Conservation (phyloP, 306 rosid genomes). For the Abrus pulchellus region DNA sequence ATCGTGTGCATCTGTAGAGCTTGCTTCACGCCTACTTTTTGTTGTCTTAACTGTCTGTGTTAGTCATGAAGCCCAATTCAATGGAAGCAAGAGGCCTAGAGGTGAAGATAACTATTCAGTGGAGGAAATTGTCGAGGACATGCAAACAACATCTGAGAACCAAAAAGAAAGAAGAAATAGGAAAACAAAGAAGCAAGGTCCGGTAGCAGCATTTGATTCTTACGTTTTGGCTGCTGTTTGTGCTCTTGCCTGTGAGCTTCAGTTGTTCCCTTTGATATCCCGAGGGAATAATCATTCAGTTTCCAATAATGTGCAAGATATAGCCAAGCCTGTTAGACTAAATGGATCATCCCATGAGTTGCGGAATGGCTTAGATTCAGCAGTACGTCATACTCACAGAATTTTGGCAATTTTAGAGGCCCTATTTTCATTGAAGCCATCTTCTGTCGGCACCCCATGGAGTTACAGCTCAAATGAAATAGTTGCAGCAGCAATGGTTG, state of each 20-base stretch:
- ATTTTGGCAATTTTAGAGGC: constrained; percentile 94
- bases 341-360: constrained; percentile 72
- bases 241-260: constrained; percentile 97
- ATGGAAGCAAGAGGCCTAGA: constrained; percentile 77
- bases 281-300: constrained; percentile 61
- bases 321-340: constrained; percentile 62
- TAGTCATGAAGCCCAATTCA: constrained; percentile 91
- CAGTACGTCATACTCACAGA: constrained; percentile 87
- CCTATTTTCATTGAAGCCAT: constrained; percentile 86
- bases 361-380: constrained; percentile 77
- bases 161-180: constrained; percentile 62
- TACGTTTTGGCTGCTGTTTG: constrained; percentile 96
- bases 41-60: constrained; percentile 96
- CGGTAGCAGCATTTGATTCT: constrained; percentile 96
- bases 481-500: constrained; percentile 99
- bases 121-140: constrained; percentile 65
- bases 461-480: constrained; percentile 97
- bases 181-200: constrained; percentile 83
- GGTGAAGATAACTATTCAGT: constrained; percentile 65
- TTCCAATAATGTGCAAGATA: constrained; percentile 57
- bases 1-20: constrained; percentile 95
- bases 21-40: constrained; percentile 92
- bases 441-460: constrained; percentile 98
- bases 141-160: constrained; percentile 61
- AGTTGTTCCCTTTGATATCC: constrained; percentile 80